Evolutionary conservation across 345 rosid species (phyloP).

Genomic region (Eucalyptus polyanthemos): DNA sequence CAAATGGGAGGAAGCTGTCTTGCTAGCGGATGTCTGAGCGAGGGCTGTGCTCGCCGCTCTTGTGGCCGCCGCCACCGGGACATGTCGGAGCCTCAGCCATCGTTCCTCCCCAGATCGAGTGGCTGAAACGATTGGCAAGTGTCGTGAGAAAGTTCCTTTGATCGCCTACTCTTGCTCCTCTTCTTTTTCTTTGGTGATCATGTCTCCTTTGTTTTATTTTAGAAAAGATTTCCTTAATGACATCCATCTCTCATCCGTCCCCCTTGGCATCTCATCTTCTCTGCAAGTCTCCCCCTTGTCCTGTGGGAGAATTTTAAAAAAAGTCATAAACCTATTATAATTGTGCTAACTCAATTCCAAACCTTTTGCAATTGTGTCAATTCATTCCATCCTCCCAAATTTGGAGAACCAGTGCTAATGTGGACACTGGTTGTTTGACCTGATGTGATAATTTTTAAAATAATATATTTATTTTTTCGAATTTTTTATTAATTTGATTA

Average conservation of each 20-base stretch:
- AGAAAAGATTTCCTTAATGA: background rate
- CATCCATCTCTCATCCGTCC: background rate
- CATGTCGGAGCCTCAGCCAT: background rate
- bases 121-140: background rate
- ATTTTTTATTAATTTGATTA: too few species aligned
- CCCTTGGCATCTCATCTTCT: background rate
- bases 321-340: accelerated
- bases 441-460: too few species aligned
- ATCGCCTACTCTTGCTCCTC: background rate
- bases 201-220: background rate
- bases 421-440: too few species aligned
- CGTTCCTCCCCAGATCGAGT: accelerated
- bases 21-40: accelerated
- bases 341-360: accelerated
- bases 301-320: accelerated
- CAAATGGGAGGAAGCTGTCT: background rate
- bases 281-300: background rate
- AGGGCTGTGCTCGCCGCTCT: background rate
- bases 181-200: background rate
- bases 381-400: accelerated
- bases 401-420: too few species aligned
- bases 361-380: accelerated
- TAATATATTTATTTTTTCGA: too few species aligned
- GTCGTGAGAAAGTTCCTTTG: background rate
- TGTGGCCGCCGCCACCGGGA: background rate